Evolutionary conservation across 1,284 basidiomycete species (phyloP), one percentile per base, ranked within the genome.

Genomic region (Trametes sp.): DNA sequence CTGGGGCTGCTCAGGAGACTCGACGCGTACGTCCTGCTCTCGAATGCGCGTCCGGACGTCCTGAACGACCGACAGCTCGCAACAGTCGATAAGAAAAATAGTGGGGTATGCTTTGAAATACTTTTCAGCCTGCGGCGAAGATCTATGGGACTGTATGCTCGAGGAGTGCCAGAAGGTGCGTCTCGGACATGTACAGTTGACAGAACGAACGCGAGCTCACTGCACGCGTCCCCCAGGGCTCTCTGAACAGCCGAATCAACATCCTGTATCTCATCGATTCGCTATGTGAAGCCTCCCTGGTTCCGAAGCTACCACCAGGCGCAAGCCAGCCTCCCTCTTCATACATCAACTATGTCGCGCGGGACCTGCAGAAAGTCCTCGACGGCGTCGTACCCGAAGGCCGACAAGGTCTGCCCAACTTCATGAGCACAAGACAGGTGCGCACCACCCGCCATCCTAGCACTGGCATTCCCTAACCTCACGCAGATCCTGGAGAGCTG

Each of bases 101-200:
- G 94, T 97, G 28, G 82, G 85, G 2, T 97, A 90, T 73, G 93
- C 94, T 2, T 81, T 97, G 64, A 95, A 95, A 74, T 89, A 94
- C 74, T 95, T 91, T 59, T 79, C 88, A 1, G 81, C 84, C 54
- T 95, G 92, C 63, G 92, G 93, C 11, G 93, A 97, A 69, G 95
- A 98, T 74, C 78, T 98, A 4, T 98, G 96, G 96, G 95, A 96
- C 68, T 98, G 95, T 72, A 87, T 98, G 52, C 78, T 95, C 23
- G 94, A 97, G 73, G 93, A 97, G 79, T 94, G 90, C 68, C 88
- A 87, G 74, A 95, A 94, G 84, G 93, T 89, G 59, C 36, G 77
- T 66, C 59, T n/a, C 24, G 6, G 11, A 21, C 33, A 11, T 55
- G 14, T 21, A 11, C n/a, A 33, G 48, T 19, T 55, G 14, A 14